Percentiles rank a stretch among this genome's conserved stretches.
Evolutionary conservation across 1,284 basidiomycete genomes (phyloP).

Genomic region (Boletus smithii): DNA sequence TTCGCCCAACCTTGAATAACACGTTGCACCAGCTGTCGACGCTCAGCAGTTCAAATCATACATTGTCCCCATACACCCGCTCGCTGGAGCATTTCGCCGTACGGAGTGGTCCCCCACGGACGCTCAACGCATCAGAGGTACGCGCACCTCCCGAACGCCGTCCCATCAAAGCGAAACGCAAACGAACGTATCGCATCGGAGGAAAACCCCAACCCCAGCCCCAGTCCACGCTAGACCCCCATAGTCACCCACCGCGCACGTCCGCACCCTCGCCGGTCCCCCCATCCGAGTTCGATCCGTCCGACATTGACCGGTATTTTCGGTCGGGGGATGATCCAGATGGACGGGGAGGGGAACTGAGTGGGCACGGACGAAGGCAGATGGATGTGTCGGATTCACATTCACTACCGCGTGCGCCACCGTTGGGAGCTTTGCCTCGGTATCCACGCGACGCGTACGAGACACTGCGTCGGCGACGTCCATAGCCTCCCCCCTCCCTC

Average conservation of each 20-base stretch:
- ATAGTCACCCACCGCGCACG: slow-evolving; percentile 14
- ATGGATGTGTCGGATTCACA: no score
- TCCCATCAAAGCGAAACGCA: slow-evolving; percentile 72
- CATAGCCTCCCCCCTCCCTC: neutral
- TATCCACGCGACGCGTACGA: slow-evolving; percentile 11
- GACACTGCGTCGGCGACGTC: slow-evolving; percentile 17
- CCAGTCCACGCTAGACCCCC: neutral
- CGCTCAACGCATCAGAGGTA: slow-evolving; percentile 26
- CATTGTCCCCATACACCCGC: slow-evolving; percentile 86
- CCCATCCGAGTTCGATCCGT: slow-evolving; percentile 65
- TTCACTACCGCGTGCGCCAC: no score
- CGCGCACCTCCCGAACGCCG: slow-evolving; percentile 38
- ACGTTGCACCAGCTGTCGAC: slow-evolving; percentile 81
- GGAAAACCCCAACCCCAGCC: slow-evolving; percentile 26
- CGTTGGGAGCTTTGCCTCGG: neutral
- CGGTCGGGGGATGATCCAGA: slow-evolving; percentile 44
- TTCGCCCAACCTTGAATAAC: slow-evolving; percentile 66
- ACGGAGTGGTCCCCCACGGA: slow-evolving; percentile 71
- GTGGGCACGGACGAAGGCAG: no score
- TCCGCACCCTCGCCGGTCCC: slow-evolving; percentile 37
- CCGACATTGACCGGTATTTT: slow-evolving; percentile 79
- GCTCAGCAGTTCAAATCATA: slow-evolving; percentile 84
- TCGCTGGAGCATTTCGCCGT: slow-evolving; percentile 88
- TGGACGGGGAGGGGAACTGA: no score
- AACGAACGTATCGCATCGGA: slow-evolving; percentile 70